Evolutionary conservation across 78 protist species (phyloP), one percentile per base, ranked within the genome.

Genomic region (Dictyostelium intermedium): DNA sequence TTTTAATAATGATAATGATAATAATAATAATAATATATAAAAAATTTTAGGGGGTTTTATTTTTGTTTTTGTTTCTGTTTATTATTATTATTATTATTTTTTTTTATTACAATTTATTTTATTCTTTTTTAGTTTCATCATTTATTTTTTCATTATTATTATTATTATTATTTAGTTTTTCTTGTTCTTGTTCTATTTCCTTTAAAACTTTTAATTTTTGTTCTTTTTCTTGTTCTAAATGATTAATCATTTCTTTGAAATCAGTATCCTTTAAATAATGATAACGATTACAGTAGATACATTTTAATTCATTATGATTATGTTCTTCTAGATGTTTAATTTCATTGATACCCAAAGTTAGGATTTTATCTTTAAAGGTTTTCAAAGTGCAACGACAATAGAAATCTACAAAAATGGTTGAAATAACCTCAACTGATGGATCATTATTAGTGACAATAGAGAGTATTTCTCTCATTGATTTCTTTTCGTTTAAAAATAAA

Each of bases 301-400:
- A 89, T 27, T 69, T 89, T 5, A 89, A 13, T 43, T 43, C 35
- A 80, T 89, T 60, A 45, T 89, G 93, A 14, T 89, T 78, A 41
- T 89, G 80, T 47, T 78, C 30, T 80, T 78, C 56, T 2, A 89
- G 16, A 32, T 56, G 82, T 61, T 69, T 78, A 7, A 89, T 25
- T 39, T 89, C 93, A 7, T 69, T 41, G 13, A 80, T 30, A 18
- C 93, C 93, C 8, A 89, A 47, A 18, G 82, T 69, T 7, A 69
- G 1, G 8, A 89, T 27, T 69, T 45, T 78, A 50, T 25, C 56
- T 45, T 89, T 89, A 47, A 89, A 89, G 18, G 93, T 37, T 47
- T 78, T 89, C 1, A 80, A 61, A 45, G 80, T 89, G 47, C 93
- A 89, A 63, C 93, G 66, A 47, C 93, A 89, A 47, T 30, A 89